Evolutionary conservation across 768 basidiomycete species (phyloP).

Genomic region (Tricholoma terreum): DNA sequence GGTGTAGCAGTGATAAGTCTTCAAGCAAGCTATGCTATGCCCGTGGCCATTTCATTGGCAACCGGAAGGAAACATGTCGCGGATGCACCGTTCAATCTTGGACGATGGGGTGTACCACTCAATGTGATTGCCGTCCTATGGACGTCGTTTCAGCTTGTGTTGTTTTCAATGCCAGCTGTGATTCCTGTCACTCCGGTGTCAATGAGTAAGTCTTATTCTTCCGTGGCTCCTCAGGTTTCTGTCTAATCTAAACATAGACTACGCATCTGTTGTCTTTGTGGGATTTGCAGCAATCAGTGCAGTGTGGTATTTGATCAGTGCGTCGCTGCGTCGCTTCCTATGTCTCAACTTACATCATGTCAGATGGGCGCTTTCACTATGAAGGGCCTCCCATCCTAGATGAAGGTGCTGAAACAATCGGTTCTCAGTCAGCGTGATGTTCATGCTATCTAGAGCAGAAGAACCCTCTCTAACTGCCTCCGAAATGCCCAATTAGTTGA

Average conservation of each 20-base stretch:
- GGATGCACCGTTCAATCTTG: conserved; percentile 51
- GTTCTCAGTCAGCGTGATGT: no score
- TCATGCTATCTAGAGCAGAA: no score
- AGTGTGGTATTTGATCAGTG: conserved; percentile 59
- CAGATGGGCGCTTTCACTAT: conserved; percentile 1
- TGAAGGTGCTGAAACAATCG: not conserved
- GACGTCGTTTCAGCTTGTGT: conserved; percentile 51
- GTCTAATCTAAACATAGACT: conserved; percentile 39
- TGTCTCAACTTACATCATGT: not conserved
- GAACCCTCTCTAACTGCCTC: no score
- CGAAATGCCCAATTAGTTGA: no score
- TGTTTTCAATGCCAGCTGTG: conserved; percentile 68
- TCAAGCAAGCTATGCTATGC: conserved; percentile 62
- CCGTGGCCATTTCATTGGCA: conserved; percentile 50
- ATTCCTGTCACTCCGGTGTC: conserved; percentile 50
- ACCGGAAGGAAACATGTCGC: conserved; percentile 41
- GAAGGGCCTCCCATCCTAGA: not conserved
- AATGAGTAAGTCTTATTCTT: conserved; percentile 37
- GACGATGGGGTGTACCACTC: conserved; percentile 40
- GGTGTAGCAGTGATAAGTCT: conserved; percentile 67
- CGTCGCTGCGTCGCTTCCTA: conserved; percentile 18
- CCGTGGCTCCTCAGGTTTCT: not conserved
- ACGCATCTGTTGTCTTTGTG: conserved; percentile 48
- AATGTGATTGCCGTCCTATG: conserved; percentile 57
- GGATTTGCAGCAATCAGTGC: conserved; percentile 30